Conservation (phyloP, 2,329 filamentous ascomycete species). For the Venturia asperata region DNA sequence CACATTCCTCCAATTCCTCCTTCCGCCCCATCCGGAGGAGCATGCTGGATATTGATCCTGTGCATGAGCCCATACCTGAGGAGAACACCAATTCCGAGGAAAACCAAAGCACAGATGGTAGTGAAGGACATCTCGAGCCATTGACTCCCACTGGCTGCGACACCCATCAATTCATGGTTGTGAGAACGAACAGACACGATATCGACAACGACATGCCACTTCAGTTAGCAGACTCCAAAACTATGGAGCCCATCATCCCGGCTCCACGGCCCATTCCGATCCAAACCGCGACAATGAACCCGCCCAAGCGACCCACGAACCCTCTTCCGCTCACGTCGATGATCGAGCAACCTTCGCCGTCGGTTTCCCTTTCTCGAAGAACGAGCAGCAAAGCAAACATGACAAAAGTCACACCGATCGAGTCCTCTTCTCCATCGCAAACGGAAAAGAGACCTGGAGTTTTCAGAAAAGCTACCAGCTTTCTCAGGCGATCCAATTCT, state of each 20-base stretch:
- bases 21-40: constrained; percentile 3
- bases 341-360: neutral
- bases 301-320: neutral
- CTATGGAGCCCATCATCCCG: neutral
- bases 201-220: neutral
- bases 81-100: constrained; percentile 7
- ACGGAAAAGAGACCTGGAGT: constrained; percentile 4
- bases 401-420: neutral
- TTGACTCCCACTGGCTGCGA: constrained; percentile 13
- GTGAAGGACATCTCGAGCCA: constrained; percentile 15
- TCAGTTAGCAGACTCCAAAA: neutral
- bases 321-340: neutral
- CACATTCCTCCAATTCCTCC: neutral
- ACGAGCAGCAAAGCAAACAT: neutral
- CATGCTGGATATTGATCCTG: constrained; percentile 16
- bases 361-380: neutral
- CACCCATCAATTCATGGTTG: neutral
- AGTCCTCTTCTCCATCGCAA: constrained; percentile 1
- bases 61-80: neutral
- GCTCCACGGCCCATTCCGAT: neutral
- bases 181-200: neutral
- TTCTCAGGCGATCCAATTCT: constrained; percentile 11
- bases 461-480: constrained; percentile 14
- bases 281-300: neutral
- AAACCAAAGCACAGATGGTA: constrained; percentile 18